Evolutionary conservation across 192 early-diverging fungal genomes (phyloP), one percentile per base, ranked within the genome.

Genomic region (Neocallimastix lanati): DNA sequence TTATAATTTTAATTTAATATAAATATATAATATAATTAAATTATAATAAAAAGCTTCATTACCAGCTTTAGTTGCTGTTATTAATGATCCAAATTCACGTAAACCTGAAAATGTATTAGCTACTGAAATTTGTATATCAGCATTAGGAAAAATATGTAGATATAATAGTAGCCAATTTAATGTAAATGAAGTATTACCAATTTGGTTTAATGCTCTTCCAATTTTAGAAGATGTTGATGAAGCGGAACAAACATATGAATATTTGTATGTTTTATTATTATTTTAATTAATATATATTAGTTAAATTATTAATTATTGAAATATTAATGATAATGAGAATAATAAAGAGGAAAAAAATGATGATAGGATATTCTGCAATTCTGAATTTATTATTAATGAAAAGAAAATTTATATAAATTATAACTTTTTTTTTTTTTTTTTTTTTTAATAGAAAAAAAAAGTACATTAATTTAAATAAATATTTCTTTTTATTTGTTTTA

Each of bases 71-170:
- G 90, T 97, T 80, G 89, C 86, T 76, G 82, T 90, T 28, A 88
- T 96, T 81, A 88, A 91, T 79, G 84, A 83, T 11, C 83, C 88
- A 21, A 88, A 89, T 30, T 84, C 96, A 13, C 89, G 94, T 27
- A 84, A 84, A 28, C 83, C 88, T 11, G 95, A 93, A 29, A 95
- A 93, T 79, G 82, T 96, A 14, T 90, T 91, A 82, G 95, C 94
- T 12, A 96, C 95, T 0, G 98, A 99, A 85, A 99, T 98, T 81
- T 92, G 92, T 21, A 87, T 97, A 25, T 88, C 95, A n/a, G 95
- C 97, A 11, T 82, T 98, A 40, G 93, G 93, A 79, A 98, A 98
- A 87, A 93, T 97, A 77, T 87, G 91, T 81, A 88, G 91, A 76
- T 93, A 87, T 81, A 90, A 90, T 82, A 82, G 79, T 58, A 83